These are phyloP conservation scores for Cerrena zonata DNA, from an alignment of 1,284 basidiomycete species.

Conservation along the genomic window DNA sequence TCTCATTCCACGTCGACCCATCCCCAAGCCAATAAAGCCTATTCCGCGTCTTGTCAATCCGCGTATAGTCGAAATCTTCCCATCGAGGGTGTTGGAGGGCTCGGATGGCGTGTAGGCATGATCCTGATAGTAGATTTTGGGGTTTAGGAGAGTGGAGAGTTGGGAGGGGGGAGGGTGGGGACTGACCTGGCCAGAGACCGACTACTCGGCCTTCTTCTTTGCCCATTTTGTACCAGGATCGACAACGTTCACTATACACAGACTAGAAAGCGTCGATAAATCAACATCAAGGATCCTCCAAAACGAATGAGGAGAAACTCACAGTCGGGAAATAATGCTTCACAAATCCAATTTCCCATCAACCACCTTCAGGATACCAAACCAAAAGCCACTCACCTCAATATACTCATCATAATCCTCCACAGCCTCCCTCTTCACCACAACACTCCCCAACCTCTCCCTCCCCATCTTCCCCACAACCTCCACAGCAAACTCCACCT, in stretches of 20 bases:
- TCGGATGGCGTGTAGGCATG: conserved; percentile 46
- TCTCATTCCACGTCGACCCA: conserved; percentile 44
- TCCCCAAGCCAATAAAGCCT: conserved; percentile 57
- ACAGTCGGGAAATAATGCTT: conserved; percentile 45
- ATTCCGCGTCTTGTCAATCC: conserved; percentile 38
- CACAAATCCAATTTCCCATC: too few relatives aligned
- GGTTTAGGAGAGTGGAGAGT: background rate
- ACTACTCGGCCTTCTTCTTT: conserved; percentile 52
- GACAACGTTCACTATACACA: conserved; percentile 53
- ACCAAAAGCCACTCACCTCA: conserved; percentile 26
- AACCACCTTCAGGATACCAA: too few relatives aligned
- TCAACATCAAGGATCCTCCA: too few relatives aligned
- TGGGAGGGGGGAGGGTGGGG: too few relatives aligned
- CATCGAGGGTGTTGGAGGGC: conserved; percentile 51
- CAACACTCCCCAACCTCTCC: conserved; percentile 54
- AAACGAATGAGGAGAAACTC: conserved; percentile 33
- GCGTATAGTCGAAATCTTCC: conserved; percentile 60
- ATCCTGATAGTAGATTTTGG: conserved; percentile 32
- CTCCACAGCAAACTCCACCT: conserved; percentile 49
- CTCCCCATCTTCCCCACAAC: conserved; percentile 54
- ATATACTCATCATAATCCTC: conserved; percentile 54
- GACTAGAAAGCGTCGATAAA: conserved; percentile 33
- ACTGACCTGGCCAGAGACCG: conserved; percentile 53
- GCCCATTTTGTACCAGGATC: conserved; percentile 64
- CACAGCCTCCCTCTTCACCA: conserved; percentile 53